Evolutionary conservation across 2,329 filamentous ascomycete species (phyloP).

Genomic region (Periglandula ipomoeae): DNA sequence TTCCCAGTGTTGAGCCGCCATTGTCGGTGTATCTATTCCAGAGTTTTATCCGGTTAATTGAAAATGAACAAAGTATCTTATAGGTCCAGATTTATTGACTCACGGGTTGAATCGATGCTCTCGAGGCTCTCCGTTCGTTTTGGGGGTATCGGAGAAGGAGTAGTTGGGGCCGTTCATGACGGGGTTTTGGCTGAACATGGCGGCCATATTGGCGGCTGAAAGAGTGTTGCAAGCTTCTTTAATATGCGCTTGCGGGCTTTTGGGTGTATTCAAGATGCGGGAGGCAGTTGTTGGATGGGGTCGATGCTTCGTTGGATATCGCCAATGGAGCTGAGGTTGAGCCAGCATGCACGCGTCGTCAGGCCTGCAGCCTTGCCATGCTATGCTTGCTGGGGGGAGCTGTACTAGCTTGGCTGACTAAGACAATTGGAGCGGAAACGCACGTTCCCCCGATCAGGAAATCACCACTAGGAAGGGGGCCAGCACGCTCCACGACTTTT

Average conservation of each 20-base stretch:
- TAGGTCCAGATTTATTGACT: constrained; percentile 20
- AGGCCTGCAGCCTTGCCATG: constrained; percentile 9
- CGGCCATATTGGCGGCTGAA: constrained; percentile 38
- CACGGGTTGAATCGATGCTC: constrained; percentile 92
- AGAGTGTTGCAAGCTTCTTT: no score
- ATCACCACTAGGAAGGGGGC: background rate
- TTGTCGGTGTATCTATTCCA: constrained; percentile 82
- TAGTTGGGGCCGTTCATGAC: constrained; percentile 61
- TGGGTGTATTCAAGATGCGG: background rate
- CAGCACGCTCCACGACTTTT: background rate
- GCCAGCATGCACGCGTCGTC: constrained; percentile 27
- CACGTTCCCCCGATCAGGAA: constrained; percentile 1
- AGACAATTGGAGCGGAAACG: constrained; percentile 13
- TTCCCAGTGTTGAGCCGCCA: constrained; percentile 90
- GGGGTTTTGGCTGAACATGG: constrained; percentile 64
- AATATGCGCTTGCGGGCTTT: background rate
- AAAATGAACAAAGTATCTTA: background rate
- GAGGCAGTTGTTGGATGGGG: constrained; percentile 6
- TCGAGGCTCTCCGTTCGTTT: constrained; percentile 44
- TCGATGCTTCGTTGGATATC: constrained; percentile 8
- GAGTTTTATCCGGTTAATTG: background rate
- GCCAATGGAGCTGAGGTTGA: constrained; percentile 18
- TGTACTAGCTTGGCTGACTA: constrained; percentile 33
- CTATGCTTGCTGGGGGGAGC: constrained; percentile 9
- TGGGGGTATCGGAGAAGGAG: constrained; percentile 54